These are phyloP conservation scores for Lachnellula subtilissima DNA, from an alignment of 2,329 filamentous ascomycete species.

Conservation along the genomic window DNA sequence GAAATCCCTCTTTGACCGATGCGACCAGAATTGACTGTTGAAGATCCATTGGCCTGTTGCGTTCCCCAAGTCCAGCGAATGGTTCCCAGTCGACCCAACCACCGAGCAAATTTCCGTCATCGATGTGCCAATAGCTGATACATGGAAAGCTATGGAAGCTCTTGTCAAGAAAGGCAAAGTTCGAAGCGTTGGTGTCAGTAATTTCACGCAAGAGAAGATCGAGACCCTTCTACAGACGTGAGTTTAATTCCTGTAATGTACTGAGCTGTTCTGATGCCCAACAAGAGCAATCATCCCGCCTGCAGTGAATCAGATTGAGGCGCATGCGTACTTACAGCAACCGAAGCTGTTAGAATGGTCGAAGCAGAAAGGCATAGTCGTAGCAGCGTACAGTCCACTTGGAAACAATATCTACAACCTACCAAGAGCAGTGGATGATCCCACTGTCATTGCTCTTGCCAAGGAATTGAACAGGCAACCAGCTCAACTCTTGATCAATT, in stretches of 20 bases:
- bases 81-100: conserved; percentile 15
- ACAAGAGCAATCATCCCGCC: conserved; percentile 49
- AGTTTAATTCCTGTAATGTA: not conserved
- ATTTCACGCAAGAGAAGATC: conserved; percentile 42
- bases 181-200: conserved; percentile 46
- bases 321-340: conserved; percentile 64
- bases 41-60: conserved; percentile 31
- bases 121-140: conserved; percentile 31
- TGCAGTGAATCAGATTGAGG: conserved; percentile 65
- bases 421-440: conserved; percentile 43
- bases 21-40: conserved; percentile 12
- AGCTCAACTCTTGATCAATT: conserved; percentile 49
- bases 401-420: conserved; percentile 49
- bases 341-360: conserved; percentile 52
- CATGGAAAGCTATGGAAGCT: conserved; percentile 38
- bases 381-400: conserved; percentile 62
- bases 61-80: conserved; percentile 13
- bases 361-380: conserved; percentile 51
- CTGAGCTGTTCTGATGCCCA: conserved; percentile 23
- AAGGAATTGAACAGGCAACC: conserved; percentile 47
- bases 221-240: conserved; percentile 41
- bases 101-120: conserved; percentile 14
- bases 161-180: conserved; percentile 37
- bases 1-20: conserved; percentile 36
- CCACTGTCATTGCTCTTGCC: conserved; percentile 47